phyloP scores from a whole-genome alignment of 768 basidiomycete species.

The Russula brevipes region DNA sequence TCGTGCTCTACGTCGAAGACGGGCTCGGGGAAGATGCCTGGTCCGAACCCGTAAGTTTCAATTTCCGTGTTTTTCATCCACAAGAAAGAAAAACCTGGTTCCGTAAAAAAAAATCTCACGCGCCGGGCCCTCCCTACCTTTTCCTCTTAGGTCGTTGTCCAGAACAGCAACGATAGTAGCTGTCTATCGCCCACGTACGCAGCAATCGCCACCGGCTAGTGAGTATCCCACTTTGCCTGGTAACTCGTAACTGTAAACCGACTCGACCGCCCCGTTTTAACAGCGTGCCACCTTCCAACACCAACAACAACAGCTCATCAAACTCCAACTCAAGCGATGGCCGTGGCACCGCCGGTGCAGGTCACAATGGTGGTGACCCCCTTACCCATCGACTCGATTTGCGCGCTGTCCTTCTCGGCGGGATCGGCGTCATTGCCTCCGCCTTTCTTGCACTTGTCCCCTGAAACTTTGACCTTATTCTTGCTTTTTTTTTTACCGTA shows the following conservation, averaged over 20 bases:
- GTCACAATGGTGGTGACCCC: background rate
- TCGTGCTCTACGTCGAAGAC: constrained; percentile 54
- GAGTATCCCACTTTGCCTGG: background rate
- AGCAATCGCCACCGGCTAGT: background rate
- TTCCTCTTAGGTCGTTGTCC: constrained; percentile 34
- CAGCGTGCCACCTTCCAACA: too few relatives aligned
- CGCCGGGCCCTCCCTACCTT: too few relatives aligned
- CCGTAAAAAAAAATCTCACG: too few relatives aligned
- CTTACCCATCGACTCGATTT: background rate
- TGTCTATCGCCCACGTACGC: constrained; percentile 32
- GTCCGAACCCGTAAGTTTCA: constrained; percentile 27
- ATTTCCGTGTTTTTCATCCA: too few relatives aligned
- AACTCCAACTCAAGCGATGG: background rate
- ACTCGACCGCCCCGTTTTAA: background rate
- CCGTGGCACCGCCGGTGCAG: background rate
- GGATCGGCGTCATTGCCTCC: background rate
- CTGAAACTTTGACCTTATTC: background rate
- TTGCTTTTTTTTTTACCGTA: background rate
- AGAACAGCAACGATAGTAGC: constrained; percentile 34
- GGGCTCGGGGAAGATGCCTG: constrained; percentile 55
- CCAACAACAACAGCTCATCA: too few relatives aligned
- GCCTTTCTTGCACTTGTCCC: constrained; percentile 4
- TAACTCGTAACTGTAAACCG: background rate
- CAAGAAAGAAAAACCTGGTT: too few relatives aligned
- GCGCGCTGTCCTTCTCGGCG: constrained; percentile 3